Base-by-base conservation (phyloP, 1,139 yeast genomes). In the Candida glucosophila region DNA sequence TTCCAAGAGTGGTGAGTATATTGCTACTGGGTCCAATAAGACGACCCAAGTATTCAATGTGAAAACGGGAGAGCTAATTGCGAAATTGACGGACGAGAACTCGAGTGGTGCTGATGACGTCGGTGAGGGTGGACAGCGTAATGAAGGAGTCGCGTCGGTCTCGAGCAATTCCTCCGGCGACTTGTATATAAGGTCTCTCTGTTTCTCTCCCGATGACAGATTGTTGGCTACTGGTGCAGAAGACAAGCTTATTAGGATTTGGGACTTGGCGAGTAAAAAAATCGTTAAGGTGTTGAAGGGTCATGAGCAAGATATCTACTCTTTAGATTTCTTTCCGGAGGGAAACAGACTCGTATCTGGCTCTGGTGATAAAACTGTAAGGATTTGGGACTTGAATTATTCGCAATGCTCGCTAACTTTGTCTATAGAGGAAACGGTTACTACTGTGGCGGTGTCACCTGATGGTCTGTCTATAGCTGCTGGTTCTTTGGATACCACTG, bases 211-310 rank as follows among this genome's bases (percentile, higher is more conserved):
- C 23, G 96, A 88, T 58, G 97, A 97, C 29, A 83, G 85, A 55
- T 81, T 73, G 44, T 70, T 90, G 46, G 97, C 97, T 17, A 90
- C 97, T 11, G 98, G 98, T 48, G 97, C 97, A 22, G 98, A 90
- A 59, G 98, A 90, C 58, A 86, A 85, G 56, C 77, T 85, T 49
- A 90, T 90, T 44, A 74, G 98, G 55, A 88, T 90, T 47, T 90
- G 98, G 98, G 96, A 90, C 53, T 74, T 90, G 51, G 72, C 81
- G 28, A 75, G 92, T 20, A 76, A 88, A 55, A 76, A 90, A 47
- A 83, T 90, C 45, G 78, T 83, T 35, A 83, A 85, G 61, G 76
- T 85, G 35, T 73, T 90, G 54, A 73, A 81, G 38, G 98, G 98
- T 28, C 98, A 90, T 52, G 97, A 88, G 55, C 98, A 90, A 59